Percentiles rank a stretch among this genome's conserved stretches.
phyloP scores from a whole-genome alignment of 2,329 filamentous ascomycete species.

The Shiraia bambusicola region DNA sequence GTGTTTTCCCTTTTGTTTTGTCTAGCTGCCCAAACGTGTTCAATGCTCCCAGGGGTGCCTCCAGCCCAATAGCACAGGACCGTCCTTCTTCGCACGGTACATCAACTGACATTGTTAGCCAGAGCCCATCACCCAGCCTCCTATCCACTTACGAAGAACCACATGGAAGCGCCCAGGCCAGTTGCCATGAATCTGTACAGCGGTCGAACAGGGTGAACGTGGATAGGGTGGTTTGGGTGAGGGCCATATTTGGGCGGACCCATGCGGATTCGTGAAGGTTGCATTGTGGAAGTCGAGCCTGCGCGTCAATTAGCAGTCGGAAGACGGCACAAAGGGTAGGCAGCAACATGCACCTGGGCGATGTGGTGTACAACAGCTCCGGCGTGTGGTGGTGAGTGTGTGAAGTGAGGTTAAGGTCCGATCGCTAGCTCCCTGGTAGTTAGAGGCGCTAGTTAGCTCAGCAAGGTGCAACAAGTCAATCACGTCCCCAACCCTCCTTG shows the following conservation, averaged over 20 bases:
- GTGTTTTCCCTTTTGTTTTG: neutral
- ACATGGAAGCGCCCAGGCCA: conserved; percentile 91
- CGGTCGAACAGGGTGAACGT: conserved; percentile 62
- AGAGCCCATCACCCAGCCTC: neutral
- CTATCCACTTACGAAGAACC: conserved; percentile 82
- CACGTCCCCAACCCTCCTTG: conserved; percentile 20
- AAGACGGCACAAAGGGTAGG: neutral
- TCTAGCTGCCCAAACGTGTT: conserved; percentile 6
- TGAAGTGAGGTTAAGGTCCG: conserved; percentile 28
- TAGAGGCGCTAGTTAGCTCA: conserved; percentile 18
- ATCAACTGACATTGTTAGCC: conserved; percentile 65
- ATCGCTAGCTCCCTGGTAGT: conserved; percentile 20
- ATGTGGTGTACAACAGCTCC: conserved; percentile 36
- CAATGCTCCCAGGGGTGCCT: conserved; percentile 67
- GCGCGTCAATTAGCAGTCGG: conserved; percentile 5
- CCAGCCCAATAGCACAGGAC: conserved; percentile 84
- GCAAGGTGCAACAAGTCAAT: conserved; percentile 14
- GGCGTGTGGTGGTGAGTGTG: conserved; percentile 15
- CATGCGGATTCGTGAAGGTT: conserved; percentile 33
- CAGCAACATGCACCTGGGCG: conserved; percentile 22
- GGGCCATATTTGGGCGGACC: conserved; percentile 44
- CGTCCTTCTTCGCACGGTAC: conserved; percentile 96
- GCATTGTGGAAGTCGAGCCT: conserved; percentile 32
- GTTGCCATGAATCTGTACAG: conserved; percentile 86
- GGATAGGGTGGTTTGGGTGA: conserved; percentile 53